These are phyloP conservation scores for Chaetomium strumarium DNA, from an alignment of 2,329 filamentous ascomycete genomes.

Conservation along the genomic window DNA sequence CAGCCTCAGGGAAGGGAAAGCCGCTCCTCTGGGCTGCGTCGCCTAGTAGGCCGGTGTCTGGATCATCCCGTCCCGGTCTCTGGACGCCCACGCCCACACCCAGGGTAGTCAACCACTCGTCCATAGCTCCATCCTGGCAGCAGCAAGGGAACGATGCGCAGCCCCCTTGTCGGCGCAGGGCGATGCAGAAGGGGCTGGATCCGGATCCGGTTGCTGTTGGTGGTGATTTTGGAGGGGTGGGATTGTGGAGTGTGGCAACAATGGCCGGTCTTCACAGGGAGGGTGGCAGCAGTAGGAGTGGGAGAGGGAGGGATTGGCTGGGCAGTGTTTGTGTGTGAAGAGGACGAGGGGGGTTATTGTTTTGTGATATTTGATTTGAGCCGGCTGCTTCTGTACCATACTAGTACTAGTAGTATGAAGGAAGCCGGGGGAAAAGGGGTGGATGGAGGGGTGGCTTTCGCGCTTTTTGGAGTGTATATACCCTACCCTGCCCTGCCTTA, in stretches of 20 bases:
- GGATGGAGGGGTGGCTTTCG: not conserved
- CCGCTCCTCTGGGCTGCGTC: too few species aligned
- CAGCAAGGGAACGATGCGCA: slow-evolving; percentile 17
- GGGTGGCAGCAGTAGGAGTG: too few species aligned
- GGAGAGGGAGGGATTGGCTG: slow-evolving; percentile 10
- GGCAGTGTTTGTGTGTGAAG: slow-evolving; percentile 4
- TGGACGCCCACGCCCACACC: not conserved
- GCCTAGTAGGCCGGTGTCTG: too few species aligned
- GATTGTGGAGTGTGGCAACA: slow-evolving; percentile 21
- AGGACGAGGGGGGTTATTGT: slow-evolving; percentile 16
- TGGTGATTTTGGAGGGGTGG: slow-evolving; percentile 18
- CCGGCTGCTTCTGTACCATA: not conserved
- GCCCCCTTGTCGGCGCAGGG: slow-evolving; percentile 14
- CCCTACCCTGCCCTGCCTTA: too few species aligned
- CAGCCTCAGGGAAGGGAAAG: too few species aligned
- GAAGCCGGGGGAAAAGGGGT: not conserved
- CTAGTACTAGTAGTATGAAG: too few species aligned
- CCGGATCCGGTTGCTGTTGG: too few species aligned
- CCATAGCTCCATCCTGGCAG: not conserved
- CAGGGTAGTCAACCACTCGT: not conserved
- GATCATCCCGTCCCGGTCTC: not conserved
- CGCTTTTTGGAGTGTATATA: too few species aligned
- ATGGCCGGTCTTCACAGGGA: too few species aligned
- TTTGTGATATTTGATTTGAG: slow-evolving; percentile 17
- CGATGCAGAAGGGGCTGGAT: slow-evolving; percentile 15